These are phyloP conservation scores for Geotrichum ghanense DNA, from an alignment of 805 yeast genomes.

Conservation along the genomic window DNA sequence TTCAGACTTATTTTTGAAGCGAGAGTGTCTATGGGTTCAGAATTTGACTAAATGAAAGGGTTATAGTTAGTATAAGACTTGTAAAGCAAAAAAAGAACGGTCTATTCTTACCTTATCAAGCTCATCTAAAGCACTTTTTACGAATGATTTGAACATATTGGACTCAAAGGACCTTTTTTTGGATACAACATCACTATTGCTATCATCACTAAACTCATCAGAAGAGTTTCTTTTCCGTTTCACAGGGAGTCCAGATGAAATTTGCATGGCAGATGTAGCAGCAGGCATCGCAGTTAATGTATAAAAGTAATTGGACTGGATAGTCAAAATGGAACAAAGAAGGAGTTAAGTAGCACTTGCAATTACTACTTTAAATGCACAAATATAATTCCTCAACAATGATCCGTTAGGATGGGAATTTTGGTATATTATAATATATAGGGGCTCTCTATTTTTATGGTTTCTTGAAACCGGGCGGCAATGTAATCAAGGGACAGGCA, in stretches of 20 bases:
- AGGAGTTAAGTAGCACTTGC: slow-evolving; percentile 1
- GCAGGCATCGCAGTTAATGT: not conserved
- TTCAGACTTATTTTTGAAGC: slow-evolving; percentile 47
- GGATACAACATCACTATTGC: not conserved
- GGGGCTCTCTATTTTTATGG: not conserved
- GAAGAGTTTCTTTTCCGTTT: not conserved
- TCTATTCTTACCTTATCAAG: slow-evolving; percentile 47
- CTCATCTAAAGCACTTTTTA: slow-evolving; percentile 58
- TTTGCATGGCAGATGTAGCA: not conserved
- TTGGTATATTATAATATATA: not conserved
- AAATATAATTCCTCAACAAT: not conserved
- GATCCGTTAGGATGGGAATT: slow-evolving; percentile 2
- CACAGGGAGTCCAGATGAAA: not conserved
- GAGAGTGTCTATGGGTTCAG: slow-evolving; percentile 44
- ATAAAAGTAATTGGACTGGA: not conserved
- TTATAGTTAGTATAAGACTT: slow-evolving; percentile 18
- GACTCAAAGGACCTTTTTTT: not conserved
- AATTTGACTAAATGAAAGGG: slow-evolving; percentile 30
- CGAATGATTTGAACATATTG: slow-evolving; percentile 27
- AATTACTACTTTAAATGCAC: slow-evolving; percentile 2
- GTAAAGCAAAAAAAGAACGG: not conserved
- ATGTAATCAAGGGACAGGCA: not conserved
- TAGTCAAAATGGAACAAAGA: too few species aligned
- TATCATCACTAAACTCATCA: not conserved
- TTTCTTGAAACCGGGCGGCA: not conserved